phyloP scores from a whole-genome alignment of 2,329 filamentous ascomycete genomes.

The Fusarium nygamai region DNA sequence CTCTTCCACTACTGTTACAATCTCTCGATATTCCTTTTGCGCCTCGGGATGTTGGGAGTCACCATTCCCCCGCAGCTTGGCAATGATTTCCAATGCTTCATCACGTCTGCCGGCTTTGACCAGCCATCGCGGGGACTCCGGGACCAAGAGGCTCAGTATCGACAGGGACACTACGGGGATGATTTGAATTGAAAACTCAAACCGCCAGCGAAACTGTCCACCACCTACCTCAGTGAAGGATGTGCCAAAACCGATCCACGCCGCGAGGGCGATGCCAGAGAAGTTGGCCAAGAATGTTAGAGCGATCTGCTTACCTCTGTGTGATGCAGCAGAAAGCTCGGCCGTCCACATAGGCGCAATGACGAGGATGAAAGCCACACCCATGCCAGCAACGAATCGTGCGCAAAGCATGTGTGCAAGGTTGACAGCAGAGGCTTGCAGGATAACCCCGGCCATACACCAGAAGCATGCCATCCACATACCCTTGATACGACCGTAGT shows the following conservation, averaged over 20 bases:
- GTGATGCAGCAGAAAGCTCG: slow-evolving; percentile 57
- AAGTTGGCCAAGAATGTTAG: slow-evolving; percentile 63
- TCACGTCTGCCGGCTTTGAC: slow-evolving; percentile 4
- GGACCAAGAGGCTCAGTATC: background rate
- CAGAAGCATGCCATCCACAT: slow-evolving; percentile 49
- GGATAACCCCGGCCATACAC: slow-evolving; percentile 57
- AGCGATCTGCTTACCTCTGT: slow-evolving; percentile 55
- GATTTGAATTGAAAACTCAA: slow-evolving; percentile 3
- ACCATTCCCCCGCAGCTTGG: background rate
- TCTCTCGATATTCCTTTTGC: slow-evolving; percentile 48
- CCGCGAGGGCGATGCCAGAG: slow-evolving; percentile 56
- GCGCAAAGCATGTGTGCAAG: slow-evolving; percentile 59
- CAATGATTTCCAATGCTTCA: slow-evolving; percentile 3
- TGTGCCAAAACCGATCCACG: slow-evolving; percentile 50
- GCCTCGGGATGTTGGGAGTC: background rate
- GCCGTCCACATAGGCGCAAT: slow-evolving; percentile 60
- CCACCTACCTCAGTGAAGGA: slow-evolving; percentile 33
- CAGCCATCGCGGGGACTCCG: background rate
- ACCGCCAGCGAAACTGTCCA: slow-evolving; percentile 11
- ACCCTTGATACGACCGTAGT: slow-evolving; percentile 55
- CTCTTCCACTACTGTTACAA: slow-evolving; percentile 51
- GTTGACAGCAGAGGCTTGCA: slow-evolving; percentile 57
- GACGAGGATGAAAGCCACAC: slow-evolving; percentile 60
- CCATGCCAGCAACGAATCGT: slow-evolving; percentile 60
- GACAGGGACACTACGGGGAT: background rate